A percentile compares a stretch with the other conserved stretches of the same genome.
These are phyloP conservation scores for Kwoniella dendrophila DNA, from an alignment of 768 basidiomycete species.

Conservation along the genomic window DNA sequence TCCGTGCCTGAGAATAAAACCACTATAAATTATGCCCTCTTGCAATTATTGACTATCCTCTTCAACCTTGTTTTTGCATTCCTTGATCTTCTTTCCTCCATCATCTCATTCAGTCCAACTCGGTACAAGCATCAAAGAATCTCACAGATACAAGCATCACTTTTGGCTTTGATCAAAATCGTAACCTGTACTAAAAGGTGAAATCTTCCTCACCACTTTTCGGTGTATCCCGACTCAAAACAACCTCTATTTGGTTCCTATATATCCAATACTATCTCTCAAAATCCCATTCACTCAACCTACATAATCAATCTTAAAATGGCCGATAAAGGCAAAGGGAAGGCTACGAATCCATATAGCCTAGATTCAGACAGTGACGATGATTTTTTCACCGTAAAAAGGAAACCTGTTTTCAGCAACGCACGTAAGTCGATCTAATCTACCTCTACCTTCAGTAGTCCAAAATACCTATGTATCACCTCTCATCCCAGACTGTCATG, in stretches of 20 bases:
- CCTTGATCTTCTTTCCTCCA: too few relatives aligned
- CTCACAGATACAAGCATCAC: too few relatives aligned
- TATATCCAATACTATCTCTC: not conserved
- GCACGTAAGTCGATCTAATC: conserved; percentile 4
- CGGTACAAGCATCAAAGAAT: too few relatives aligned
- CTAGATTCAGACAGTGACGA: conserved; percentile 25
- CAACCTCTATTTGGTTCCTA: conserved; percentile 23
- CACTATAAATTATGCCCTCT: too few relatives aligned
- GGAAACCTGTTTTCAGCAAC: conserved; percentile 1
- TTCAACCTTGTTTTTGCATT: too few relatives aligned
- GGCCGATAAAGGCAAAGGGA: conserved; percentile 34
- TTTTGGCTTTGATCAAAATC: not conserved
- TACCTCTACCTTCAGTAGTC: not conserved
- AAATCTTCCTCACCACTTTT: not conserved
- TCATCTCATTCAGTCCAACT: not conserved
- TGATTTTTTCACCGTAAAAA: conserved; percentile 36
- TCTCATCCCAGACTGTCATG: not conserved
- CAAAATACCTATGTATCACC: not conserved
- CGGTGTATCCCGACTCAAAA: not conserved
- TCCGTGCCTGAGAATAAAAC: too few relatives aligned
- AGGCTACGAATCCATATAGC: conserved; percentile 12
- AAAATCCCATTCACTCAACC: not conserved
- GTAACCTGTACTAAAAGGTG: not conserved
- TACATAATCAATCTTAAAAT: conserved; percentile 18
- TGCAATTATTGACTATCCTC: too few relatives aligned